phyloP scores from a whole-genome alignment of 2,329 filamentous ascomycete species.

The Trichoderma afroharzianum region DNA sequence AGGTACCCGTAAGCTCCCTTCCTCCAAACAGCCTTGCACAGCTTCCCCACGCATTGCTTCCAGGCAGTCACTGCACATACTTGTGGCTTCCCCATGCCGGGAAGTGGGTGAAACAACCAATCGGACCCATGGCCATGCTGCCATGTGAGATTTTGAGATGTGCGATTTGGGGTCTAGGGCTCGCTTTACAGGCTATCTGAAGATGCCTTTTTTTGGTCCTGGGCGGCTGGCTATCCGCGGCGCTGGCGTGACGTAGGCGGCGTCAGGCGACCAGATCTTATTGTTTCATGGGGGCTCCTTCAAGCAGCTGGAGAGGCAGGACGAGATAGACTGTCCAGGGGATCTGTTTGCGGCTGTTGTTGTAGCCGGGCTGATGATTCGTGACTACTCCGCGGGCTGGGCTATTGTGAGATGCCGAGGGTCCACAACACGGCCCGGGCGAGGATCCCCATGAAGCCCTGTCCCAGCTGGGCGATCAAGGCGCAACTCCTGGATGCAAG shows the following conservation, averaged over 20 bases:
- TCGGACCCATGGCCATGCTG: constrained; percentile 5
- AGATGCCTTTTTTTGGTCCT: constrained; percentile 1
- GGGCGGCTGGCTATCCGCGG: constrained; percentile 13
- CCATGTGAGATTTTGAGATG: constrained; percentile 17
- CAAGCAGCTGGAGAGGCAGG: neutral
- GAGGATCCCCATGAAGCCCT: constrained; percentile 10
- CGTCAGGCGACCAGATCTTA: constrained; percentile 12
- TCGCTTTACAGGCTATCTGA: neutral
- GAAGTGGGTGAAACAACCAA: neutral
- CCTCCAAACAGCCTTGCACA: constrained; percentile 3
- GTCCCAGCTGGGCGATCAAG: neutral
- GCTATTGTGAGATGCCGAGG: constrained; percentile 2
- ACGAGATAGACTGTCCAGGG: neutral
- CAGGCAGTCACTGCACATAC: neutral
- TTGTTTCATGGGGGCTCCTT: neutral
- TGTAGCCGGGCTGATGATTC: neutral
- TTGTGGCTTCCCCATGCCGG: neutral
- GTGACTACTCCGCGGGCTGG: neutral
- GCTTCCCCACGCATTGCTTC: constrained; percentile 3
- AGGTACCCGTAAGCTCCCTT: neutral
- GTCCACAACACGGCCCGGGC: constrained; percentile 13
- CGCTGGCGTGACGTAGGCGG: constrained; percentile 10
- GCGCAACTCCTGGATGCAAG: neutral
- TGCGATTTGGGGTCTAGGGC: constrained; percentile 10
- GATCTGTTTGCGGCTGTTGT: neutral